Conservation (phyloP, 2,329 filamentous ascomycete genomes). For the Coniochaeta pulveracea region DNA sequence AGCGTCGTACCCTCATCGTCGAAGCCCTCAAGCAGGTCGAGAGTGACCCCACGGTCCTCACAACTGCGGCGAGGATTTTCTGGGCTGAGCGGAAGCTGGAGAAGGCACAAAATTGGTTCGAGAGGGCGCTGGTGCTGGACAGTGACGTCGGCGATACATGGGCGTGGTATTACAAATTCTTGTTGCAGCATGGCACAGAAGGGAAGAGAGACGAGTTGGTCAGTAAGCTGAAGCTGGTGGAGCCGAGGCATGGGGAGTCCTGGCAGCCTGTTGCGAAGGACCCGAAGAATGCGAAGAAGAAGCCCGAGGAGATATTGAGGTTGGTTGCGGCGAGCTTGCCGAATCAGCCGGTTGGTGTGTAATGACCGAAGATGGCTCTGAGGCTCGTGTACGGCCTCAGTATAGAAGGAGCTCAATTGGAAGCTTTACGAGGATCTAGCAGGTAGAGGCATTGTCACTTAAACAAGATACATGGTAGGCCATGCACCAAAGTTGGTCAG, state of each 20-base stretch:
- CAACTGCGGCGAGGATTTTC: constrained; percentile 88
- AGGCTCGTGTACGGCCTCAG: too few species aligned
- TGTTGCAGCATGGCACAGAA: constrained; percentile 83
- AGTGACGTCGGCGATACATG: constrained; percentile 83
- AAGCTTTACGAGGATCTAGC: too few species aligned
- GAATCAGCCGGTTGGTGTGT: constrained; percentile 7
- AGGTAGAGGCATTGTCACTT: too few species aligned
- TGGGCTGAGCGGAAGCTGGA: constrained; percentile 89
- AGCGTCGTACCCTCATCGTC: constrained; percentile 80
- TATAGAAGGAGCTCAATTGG: too few species aligned
- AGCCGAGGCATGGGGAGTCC: constrained; percentile 84
- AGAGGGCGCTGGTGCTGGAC: constrained; percentile 84
- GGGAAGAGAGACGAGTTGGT: constrained; percentile 85
- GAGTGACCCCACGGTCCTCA: constrained; percentile 79
- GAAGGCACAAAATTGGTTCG: constrained; percentile 94
- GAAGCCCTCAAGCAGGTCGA: constrained; percentile 97
- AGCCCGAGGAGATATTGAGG: constrained; percentile 71
- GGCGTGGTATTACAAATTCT: constrained; percentile 97
- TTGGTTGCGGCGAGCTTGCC: constrained; percentile 50
- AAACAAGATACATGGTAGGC: too few species aligned
- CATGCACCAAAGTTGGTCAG: too few species aligned
- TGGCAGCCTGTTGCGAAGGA: constrained; percentile 85
- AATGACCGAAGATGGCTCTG: too few species aligned
- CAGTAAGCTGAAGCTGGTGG: constrained; percentile 66
- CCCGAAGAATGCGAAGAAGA: constrained; percentile 65